phyloP scores from a whole-genome alignment of 192 early-diverging fungal genomes.

The Podila horticola region DNA sequence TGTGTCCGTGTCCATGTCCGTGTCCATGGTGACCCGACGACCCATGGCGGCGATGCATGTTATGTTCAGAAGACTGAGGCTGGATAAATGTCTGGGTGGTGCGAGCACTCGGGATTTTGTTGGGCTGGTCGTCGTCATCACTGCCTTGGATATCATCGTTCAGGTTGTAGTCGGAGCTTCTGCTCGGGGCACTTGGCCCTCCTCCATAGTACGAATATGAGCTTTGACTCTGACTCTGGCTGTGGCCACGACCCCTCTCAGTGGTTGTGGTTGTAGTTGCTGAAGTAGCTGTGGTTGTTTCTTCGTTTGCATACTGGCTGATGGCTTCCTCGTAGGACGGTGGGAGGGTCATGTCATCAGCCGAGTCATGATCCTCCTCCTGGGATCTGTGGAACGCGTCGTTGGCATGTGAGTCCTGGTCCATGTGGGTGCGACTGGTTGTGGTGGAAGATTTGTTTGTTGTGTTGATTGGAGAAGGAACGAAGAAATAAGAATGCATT shows the following conservation, averaged over 20 bases:
- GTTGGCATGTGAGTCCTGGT: conserved; percentile 10
- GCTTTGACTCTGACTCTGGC: neutral
- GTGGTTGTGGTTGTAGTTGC: neutral
- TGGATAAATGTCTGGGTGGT: neutral
- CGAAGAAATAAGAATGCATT: neutral
- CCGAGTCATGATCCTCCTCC: conserved; percentile 1
- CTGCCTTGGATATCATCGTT: neutral
- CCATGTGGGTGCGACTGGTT: conserved; percentile 1
- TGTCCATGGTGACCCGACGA: conserved; percentile 1
- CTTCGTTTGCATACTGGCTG: conserved; percentile 9
- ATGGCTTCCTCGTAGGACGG: conserved; percentile 50
- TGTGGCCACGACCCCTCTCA: neutral
- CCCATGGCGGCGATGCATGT: neutral
- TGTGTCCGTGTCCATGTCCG: neutral
- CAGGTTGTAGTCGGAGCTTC: neutral
- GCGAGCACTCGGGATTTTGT: neutral
- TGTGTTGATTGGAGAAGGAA: neutral
- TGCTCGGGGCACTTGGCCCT: neutral
- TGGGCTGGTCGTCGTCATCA: neutral
- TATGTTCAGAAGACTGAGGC: neutral
- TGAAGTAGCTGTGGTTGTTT: neutral
- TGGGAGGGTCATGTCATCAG: conserved; percentile 18
- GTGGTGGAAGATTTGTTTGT: neutral
- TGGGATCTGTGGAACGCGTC: neutral
- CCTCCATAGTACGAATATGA: neutral